These are phyloP conservation scores for Diaporthe capsici DNA, from an alignment of 2,329 filamentous ascomycete genomes.

Conservation along the genomic window DNA sequence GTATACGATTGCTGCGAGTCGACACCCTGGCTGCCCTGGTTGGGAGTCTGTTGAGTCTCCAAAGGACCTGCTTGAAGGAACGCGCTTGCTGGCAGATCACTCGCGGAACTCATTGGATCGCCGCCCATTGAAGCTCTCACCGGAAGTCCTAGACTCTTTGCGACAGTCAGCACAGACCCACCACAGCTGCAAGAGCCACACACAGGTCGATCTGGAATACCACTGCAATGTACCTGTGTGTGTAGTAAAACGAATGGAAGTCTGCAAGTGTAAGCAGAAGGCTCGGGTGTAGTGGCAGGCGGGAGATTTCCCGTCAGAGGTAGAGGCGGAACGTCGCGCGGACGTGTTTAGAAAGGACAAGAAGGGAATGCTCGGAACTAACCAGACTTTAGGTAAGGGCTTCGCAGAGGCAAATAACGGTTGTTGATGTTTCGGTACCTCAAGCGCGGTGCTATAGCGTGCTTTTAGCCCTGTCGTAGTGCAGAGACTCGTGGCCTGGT, in stretches of 20 bases:
- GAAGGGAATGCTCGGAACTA: conserved; percentile 36
- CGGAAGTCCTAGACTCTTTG: conserved; percentile 20
- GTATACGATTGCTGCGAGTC: conserved; percentile 46
- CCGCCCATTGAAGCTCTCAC: conserved; percentile 45
- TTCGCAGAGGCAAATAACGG: conserved; percentile 39
- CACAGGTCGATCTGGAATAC: conserved; percentile 1
- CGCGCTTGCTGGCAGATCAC: conserved; percentile 47
- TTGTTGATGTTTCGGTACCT: conserved; percentile 35
- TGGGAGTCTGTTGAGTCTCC: conserved; percentile 45
- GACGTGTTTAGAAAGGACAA: conserved; percentile 29
- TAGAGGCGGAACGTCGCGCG: conserved; percentile 34
- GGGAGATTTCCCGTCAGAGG: conserved; percentile 4
- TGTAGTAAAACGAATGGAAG: conserved; percentile 27
- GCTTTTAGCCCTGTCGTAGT: conserved; percentile 37
- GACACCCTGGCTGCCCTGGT: conserved; percentile 44
- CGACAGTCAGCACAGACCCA: conserved; percentile 27
- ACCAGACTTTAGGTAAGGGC: conserved; percentile 31
- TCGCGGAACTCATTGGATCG: conserved; percentile 46
- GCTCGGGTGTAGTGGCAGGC: not conserved
- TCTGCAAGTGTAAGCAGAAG: not conserved
- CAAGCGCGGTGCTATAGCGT: conserved; percentile 29
- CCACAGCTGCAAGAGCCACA: not conserved
- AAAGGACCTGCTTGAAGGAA: conserved; percentile 44
- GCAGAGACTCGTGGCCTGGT: conserved; percentile 34
- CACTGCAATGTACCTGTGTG: conserved; percentile 23